Conservation (phyloP, 73 alveolate genomes). For the Symbiodinium natans region DNA sequence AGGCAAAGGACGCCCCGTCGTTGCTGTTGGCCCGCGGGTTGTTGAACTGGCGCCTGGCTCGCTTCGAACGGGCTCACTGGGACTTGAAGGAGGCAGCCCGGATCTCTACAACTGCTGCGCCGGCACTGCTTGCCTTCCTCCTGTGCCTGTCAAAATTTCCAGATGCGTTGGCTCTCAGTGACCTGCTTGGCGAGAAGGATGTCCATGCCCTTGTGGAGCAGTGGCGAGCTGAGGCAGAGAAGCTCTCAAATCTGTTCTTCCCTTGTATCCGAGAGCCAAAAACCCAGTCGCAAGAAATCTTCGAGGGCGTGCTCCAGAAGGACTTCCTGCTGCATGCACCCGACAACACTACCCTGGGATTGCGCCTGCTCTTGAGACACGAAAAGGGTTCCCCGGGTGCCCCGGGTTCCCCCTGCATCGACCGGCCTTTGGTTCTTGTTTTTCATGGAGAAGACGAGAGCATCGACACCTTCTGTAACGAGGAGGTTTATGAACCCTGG, state of each 20-base stretch:
- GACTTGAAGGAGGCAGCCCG: neutral
- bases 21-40: slow-evolving; percentile 9
- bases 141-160: slow-evolving; percentile 53
- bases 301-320: slow-evolving; percentile 6
- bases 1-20: neutral
- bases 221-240: slow-evolving; percentile 25
- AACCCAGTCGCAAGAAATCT: neutral
- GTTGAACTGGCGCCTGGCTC: slow-evolving; percentile 13
- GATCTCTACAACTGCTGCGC: neutral
- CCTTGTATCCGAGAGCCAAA: slow-evolving; percentile 42
- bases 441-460: slow-evolving; percentile 78
- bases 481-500: neutral
- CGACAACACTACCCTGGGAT: slow-evolving; percentile 18
- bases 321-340: slow-evolving; percentile 8
- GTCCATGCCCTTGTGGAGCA: slow-evolving; percentile 19
- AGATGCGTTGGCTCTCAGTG: slow-evolving; percentile 8
- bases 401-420: neutral
- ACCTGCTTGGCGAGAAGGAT: neutral
- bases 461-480: slow-evolving; percentile 62
- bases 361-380: slow-evolving; percentile 59
- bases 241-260: slow-evolving; percentile 13
- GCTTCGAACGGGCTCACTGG: neutral
- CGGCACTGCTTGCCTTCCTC: slow-evolving; percentile 45
- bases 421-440: slow-evolving; percentile 25
- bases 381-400: slow-evolving; percentile 20